These are phyloP conservation scores for Limnanthes douglasii DNA, from an alignment of 345 rosid species.

Conservation along the genomic window DNA sequence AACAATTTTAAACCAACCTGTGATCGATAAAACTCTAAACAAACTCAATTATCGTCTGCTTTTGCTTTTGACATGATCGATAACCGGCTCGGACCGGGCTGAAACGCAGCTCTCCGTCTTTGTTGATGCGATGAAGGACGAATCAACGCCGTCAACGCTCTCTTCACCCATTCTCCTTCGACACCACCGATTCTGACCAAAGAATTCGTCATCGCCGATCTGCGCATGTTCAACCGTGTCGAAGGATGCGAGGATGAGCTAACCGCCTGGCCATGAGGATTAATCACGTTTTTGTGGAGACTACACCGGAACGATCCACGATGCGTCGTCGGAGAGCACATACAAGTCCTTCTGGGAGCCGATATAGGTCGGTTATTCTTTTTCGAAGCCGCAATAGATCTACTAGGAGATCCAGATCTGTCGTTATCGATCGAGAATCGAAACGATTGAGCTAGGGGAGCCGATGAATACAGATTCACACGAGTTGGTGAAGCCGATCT, in stretches of 20 bases:
- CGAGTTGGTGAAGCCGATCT: slow-evolving; percentile 63
- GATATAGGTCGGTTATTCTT: slow-evolving; percentile 19
- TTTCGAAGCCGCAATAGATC: slow-evolving; percentile 33
- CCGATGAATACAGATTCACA: slow-evolving; percentile 31
- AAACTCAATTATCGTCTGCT: slow-evolving; percentile 18
- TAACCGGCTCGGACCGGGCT: slow-evolving; percentile 58
- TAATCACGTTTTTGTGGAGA: slow-evolving; percentile 35
- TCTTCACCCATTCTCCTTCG: slow-evolving; percentile 80
- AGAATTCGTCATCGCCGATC: slow-evolving; percentile 89
- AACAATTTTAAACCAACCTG: too few species aligned
- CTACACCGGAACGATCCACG: slow-evolving; percentile 80
- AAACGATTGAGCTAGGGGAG: slow-evolving; percentile 25
- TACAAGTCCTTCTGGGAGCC: slow-evolving; percentile 33
- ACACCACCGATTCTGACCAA: slow-evolving; percentile 89
- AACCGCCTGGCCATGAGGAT: slow-evolving; percentile 9
- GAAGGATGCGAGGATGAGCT: slow-evolving; percentile 24
- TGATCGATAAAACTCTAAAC: too few species aligned
- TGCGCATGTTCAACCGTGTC: slow-evolving; percentile 50
- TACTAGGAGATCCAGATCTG: slow-evolving; percentile 38
- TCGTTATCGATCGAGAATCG: slow-evolving; percentile 43
- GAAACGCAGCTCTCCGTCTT: slow-evolving; percentile 41
- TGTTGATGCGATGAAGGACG: slow-evolving; percentile 85
- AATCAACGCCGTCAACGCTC: slow-evolving; percentile 77
- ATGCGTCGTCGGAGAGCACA: slow-evolving; percentile 91
- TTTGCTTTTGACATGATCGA: slow-evolving; percentile 54